Base-by-base conservation (phyloP, 1,139 yeast genomes). In the Debaryomyces udenii region DNA sequence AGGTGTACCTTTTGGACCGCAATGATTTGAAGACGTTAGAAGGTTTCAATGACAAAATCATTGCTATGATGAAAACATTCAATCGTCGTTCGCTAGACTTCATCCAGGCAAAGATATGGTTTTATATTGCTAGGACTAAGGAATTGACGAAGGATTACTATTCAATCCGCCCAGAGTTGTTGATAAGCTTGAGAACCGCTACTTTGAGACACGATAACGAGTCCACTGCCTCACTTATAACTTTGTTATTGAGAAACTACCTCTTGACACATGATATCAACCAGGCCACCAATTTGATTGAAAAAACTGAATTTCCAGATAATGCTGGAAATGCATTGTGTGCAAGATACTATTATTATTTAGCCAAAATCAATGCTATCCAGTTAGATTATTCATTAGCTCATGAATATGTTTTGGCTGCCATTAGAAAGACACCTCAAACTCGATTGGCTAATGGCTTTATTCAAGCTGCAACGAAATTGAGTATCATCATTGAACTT, bases 381-480 rank as follows among this genome's bases (percentile, higher is more conserved):
- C 98, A 93, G 68, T 79, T 94, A 55, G 94, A 94, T 64, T 94
- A 94, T 65, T 83, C 96, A 1, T 74, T 87, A 16, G 97, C 99
- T 2, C 85, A 86, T 58, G 96, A 91, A 56, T 88, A 83, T 57
- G 89, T 88, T 41, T 86, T 89, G 43, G 89, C 95, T 14, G 96
- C 99, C 6, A 86, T 91, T 40, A 83, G 99, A 70, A 94, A 94
- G 64, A 91, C 96, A n/a, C 99, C 99, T 26, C 97, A 90, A 63
- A 88, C 96, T 1, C 74, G 80, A 36, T 79, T 83, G 49, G 90
- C 97, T 4, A 68, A 78, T 37, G 99, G 99, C 0, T 94, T 94
- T 61, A 66, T 91, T 49, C 96, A 90, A 65, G 81, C 88, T 37
- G 95, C 97, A 4, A 84, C 93, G 52, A 94, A 94, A 68, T 77